These are phyloP conservation scores for Theileria parva DNA, from an alignment of 169 alveolate species.

Conservation along the genomic window DNA sequence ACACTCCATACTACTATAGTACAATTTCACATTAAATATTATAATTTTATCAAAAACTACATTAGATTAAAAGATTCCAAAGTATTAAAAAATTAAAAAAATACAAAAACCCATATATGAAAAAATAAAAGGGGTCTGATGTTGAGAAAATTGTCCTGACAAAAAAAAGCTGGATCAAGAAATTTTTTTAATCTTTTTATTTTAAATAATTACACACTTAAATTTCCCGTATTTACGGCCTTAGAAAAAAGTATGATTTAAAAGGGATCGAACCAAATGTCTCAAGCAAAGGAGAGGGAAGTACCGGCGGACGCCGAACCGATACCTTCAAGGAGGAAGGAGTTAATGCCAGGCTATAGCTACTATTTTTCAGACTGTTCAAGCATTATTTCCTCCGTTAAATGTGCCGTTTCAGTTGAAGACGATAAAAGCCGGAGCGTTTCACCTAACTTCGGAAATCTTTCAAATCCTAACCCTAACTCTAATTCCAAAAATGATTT, in stretches of 20 bases:
- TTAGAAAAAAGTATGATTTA: background rate
- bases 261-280: background rate
- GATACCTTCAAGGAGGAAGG: slow-evolving; percentile 11
- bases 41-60: background rate
- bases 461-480: background rate
- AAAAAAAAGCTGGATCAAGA: background rate
- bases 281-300: slow-evolving; percentile 1
- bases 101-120: background rate
- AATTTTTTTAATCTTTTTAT: background rate
- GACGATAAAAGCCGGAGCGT: slow-evolving; percentile 52
- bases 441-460: slow-evolving; percentile 58
- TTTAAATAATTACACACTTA: background rate
- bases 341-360: slow-evolving; percentile 56
- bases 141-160: background rate
- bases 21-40: background rate
- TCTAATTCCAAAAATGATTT: background rate
- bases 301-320: background rate
- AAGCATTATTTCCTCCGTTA: slow-evolving; percentile 46
- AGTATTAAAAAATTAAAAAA: too few relatives aligned
- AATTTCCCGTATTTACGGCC: background rate
- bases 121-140: background rate
- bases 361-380: slow-evolving; percentile 59
- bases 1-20: slow-evolving; percentile 5
- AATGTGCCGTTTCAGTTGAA: slow-evolving; percentile 40
- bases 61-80: background rate